Conservation (phyloP, 1,139 yeast species). For the Kodamaea sp. region DNA sequence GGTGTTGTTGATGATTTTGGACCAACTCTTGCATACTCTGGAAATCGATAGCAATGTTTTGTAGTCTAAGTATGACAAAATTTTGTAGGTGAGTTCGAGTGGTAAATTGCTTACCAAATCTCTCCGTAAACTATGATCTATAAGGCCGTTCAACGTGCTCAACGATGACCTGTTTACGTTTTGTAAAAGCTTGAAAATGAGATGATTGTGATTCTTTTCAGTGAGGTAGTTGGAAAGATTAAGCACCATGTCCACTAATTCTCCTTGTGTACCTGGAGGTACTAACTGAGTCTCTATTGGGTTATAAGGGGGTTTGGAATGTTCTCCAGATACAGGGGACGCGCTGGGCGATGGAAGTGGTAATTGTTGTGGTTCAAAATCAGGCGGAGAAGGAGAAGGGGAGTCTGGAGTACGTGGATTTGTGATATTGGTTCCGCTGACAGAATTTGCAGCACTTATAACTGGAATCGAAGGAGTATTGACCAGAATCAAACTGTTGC, state of each 20-base stretch:
- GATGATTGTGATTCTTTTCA: slow-evolving; percentile 40
- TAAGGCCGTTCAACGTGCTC: slow-evolving; percentile 61
- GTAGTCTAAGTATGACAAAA: slow-evolving; percentile 68
- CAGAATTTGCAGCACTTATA: not conserved
- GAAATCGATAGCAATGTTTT: slow-evolving; percentile 62
- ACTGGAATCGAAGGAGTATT: not conserved
- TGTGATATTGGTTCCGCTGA: not conserved
- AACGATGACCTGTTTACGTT: slow-evolving; percentile 67
- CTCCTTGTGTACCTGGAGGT: slow-evolving; percentile 42
- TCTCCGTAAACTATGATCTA: slow-evolving; percentile 64
- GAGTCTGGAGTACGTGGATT: slow-evolving; percentile 37
- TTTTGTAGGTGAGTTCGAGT: slow-evolving; percentile 67
- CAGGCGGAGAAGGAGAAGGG: slow-evolving; percentile 42
- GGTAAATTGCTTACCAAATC: slow-evolving; percentile 77
- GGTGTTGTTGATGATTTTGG: slow-evolving; percentile 57
- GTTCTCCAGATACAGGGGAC: slow-evolving; percentile 48
- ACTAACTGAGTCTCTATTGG: slow-evolving; percentile 27
- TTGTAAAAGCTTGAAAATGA: slow-evolving; percentile 66
- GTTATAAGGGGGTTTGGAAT: slow-evolving; percentile 16
- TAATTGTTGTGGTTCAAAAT: slow-evolving; percentile 43
- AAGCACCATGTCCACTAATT: slow-evolving; percentile 38
- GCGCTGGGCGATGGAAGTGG: slow-evolving; percentile 74
- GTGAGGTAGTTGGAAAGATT: slow-evolving; percentile 38
- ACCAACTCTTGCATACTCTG: slow-evolving; percentile 73
- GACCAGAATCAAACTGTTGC: not conserved